Evolutionary conservation across 2,329 filamentous ascomycete species (phyloP).

Genomic region (Microsporum canis): DNA sequence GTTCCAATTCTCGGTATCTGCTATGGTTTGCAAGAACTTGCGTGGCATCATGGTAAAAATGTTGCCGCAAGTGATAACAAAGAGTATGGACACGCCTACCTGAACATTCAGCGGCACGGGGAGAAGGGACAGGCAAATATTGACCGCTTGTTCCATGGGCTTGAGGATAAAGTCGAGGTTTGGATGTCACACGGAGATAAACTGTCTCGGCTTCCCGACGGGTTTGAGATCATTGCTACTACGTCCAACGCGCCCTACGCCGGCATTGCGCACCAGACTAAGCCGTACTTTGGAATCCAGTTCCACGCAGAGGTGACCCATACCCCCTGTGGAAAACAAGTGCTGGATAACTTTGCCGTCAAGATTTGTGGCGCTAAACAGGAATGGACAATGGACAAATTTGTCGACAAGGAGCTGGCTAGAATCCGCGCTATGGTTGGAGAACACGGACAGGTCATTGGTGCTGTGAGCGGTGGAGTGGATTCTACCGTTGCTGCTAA

Average conservation of each 20-base stretch:
- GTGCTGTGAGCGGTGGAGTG: conserved; percentile 71
- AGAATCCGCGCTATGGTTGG: conserved; percentile 76
- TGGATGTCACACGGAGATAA: conserved; percentile 92
- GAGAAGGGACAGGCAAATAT: conserved; percentile 39
- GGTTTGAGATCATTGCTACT: conserved; percentile 61
- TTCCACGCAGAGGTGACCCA: conserved; percentile 77
- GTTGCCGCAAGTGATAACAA: conserved; percentile 56
- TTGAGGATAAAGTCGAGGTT: conserved; percentile 59
- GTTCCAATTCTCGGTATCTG: conserved; percentile 53
- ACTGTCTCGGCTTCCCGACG: conserved; percentile 59
- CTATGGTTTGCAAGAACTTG: conserved; percentile 58
- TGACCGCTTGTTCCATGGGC: conserved; percentile 65
- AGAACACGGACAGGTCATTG: conserved; percentile 67
- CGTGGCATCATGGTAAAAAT: conserved; percentile 55
- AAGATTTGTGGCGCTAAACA: conserved; percentile 65
- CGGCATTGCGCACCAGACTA: conserved; percentile 49
- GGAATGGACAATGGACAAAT: conserved; percentile 79
- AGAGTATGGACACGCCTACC: conserved; percentile 60
- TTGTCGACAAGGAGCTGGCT: conserved; percentile 66
- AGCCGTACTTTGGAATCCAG: conserved; percentile 68
- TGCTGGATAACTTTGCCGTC: conserved; percentile 75
- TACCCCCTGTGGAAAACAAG: conserved; percentile 54
- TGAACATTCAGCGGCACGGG: conserved; percentile 48
- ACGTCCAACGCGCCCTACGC: conserved; percentile 69
- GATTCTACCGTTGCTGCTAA: conserved; percentile 80